Evolutionary conservation across 352 stramenopile genomes (phyloP), one percentile per base, ranked within the genome.

Genomic region (Phytophthora pistaciae): DNA sequence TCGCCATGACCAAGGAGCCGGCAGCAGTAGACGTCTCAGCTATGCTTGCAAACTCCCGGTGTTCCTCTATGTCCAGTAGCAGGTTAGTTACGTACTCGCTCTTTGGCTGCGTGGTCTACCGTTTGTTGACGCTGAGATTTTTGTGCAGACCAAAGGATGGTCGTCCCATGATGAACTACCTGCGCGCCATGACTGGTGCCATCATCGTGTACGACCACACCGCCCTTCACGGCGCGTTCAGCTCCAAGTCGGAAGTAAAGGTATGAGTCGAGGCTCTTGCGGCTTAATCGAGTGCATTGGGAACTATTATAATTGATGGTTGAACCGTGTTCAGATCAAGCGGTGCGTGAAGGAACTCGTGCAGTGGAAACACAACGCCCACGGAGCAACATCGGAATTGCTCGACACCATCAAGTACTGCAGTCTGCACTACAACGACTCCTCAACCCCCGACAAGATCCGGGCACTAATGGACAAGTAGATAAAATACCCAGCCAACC

Each of bases 171-270:
- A 68, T 88, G 58, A 79, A 83, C 18, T 83, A 78, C 27, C 38
- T 91, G 44, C 83, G 80, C 13, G 74, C 79, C 13, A 90, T 91
- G 79, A 78, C 82, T 3, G 82, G 79, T 23, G 75, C 82, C 13
- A 90, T 91, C 48, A 66, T 91, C 42, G 60, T 91, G 11, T 90
- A 88, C 61, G 83, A 91, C 68, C 83, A 90, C 64, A 78, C 71
- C 56, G 77, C 63, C 18, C 56, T 71, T 7, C 75, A 85, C 25
- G 83, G 83, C 23, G 79, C 71, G 6, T 90, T 91, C 60, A 56
- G 68, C 50, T 84, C 83, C 49, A 87, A 82, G 56, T 88, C 82
- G 11, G 73, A 86, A 70, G 72, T 91, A 48, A 90, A 90, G 62
- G 83, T 91, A 55, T 4, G 27, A 57, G 16, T 21, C 27, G 10